Evolutionary conservation across 768 basidiomycete species (phyloP).

Genomic region (Agaricus bisporus): DNA sequence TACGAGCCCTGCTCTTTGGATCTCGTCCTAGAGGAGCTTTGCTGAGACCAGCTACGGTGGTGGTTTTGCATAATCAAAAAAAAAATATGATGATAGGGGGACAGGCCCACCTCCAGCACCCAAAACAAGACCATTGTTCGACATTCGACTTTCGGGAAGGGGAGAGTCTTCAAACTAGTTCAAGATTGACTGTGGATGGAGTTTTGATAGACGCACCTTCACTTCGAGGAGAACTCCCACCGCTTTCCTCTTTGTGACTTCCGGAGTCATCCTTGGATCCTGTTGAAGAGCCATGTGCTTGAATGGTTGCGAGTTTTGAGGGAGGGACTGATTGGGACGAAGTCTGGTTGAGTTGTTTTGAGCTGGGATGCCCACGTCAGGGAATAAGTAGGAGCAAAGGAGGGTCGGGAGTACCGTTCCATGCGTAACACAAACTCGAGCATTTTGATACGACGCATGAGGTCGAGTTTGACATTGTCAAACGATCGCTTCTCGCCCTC

Average conservation of each 20-base stretch:
- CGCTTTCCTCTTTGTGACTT: slow-evolving; percentile 75
- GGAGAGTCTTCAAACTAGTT: slow-evolving; percentile 52
- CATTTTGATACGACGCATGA: slow-evolving; percentile 98
- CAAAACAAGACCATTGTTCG: slow-evolving; percentile 51
- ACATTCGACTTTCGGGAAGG: slow-evolving; percentile 58
- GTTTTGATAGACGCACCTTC: slow-evolving; percentile 48
- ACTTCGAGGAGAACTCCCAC: slow-evolving; percentile 78
- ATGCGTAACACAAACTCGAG: slow-evolving; percentile 94
- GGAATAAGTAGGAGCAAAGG: slow-evolving; percentile 7
- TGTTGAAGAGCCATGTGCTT: slow-evolving; percentile 41
- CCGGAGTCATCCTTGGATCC: slow-evolving; percentile 67
- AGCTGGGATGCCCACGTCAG: slow-evolving; percentile 37
- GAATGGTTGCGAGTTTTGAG: slow-evolving; percentile 58
- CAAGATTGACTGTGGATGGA: slow-evolving; percentile 2
- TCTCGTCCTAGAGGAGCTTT: slow-evolving; percentile 81
- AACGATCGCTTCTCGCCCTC: slow-evolving; percentile 97
- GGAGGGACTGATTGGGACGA: slow-evolving; percentile 53
- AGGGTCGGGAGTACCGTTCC: slow-evolving; percentile 68
- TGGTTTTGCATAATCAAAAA: slow-evolving; percentile 38
- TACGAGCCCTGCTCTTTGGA: slow-evolving; percentile 92
- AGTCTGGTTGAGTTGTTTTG: slow-evolving; percentile 71
- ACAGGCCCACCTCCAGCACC: slow-evolving; percentile 44
- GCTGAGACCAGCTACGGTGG: slow-evolving; percentile 43
- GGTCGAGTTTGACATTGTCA: slow-evolving; percentile 93
- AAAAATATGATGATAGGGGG: slow-evolving; percentile 52